Percentiles rank a stretch among this genome's conserved stretches.
These are phyloP conservation scores for Echites panduratus DNA, from an alignment of 257 asterid species.

Conservation along the genomic window DNA sequence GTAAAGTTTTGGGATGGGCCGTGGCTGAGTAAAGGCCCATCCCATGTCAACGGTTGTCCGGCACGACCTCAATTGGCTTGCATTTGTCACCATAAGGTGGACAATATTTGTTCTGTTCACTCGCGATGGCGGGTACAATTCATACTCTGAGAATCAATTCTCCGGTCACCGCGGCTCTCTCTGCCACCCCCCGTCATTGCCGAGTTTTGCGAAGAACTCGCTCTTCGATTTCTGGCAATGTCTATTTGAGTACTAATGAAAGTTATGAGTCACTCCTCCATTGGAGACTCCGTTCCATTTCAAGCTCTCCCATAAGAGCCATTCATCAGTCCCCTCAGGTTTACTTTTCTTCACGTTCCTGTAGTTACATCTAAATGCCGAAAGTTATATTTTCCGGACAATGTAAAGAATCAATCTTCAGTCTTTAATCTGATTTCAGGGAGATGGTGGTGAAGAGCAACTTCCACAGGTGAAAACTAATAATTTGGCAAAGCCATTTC, in stretches of 20 bases:
- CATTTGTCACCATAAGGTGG: too few relatives aligned
- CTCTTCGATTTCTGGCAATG: conserved; percentile 11
- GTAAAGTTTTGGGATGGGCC: too few relatives aligned
- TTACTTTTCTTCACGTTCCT: conserved; percentile 3
- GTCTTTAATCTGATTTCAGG: conserved; percentile 36
- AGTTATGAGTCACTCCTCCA: conserved; percentile 15
- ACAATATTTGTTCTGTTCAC: neutral
- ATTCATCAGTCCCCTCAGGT: conserved; percentile 43
- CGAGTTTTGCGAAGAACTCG: conserved; percentile 1
- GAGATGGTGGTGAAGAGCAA: conserved; percentile 32
- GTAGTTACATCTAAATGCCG: neutral
- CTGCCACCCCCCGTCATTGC: conserved; percentile 17
- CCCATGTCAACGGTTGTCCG: too few relatives aligned
- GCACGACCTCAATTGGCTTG: too few relatives aligned
- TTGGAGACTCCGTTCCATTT: conserved; percentile 24
- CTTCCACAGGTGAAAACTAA: conserved; percentile 20
- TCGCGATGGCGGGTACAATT: conserved; percentile 47
- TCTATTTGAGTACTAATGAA: conserved; percentile 6
- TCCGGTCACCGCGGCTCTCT: conserved; percentile 24
- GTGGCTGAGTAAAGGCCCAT: too few relatives aligned
- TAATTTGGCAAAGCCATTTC: conserved; percentile 40
- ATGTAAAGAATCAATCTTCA: neutral
- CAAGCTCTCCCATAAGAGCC: conserved; percentile 35
- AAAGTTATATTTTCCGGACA: neutral
- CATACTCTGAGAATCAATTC: conserved; percentile 25